Evolutionary conservation across 345 rosid species (phyloP).

Genomic region (Rhodomyrtus tomentosa): DNA sequence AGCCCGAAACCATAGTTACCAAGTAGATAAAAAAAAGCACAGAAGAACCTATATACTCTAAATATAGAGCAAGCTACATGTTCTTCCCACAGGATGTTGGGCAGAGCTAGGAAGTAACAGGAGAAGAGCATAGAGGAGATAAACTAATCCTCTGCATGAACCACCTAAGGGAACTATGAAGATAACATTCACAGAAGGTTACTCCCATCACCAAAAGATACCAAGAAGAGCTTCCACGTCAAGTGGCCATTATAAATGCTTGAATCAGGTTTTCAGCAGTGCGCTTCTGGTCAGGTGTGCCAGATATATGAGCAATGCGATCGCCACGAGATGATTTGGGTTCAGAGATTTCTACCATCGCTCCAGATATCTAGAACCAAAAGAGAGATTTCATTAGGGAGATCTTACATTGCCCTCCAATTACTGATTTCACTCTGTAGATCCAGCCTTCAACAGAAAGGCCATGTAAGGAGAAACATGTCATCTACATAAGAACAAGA

Average conservation of each 20-base stretch:
- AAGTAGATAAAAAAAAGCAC: background rate
- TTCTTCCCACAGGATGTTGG: background rate
- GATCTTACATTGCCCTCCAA: background rate
- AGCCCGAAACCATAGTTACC: background rate
- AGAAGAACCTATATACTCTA: background rate
- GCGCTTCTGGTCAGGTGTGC: slow-evolving; percentile 85
- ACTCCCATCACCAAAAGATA: slow-evolving; percentile 27
- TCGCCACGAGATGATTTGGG: slow-evolving; percentile 69
- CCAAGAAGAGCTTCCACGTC: slow-evolving; percentile 11
- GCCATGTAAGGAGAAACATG: background rate
- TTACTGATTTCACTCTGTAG: background rate
- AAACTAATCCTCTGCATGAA: background rate
- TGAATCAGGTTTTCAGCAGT: slow-evolving; percentile 91
- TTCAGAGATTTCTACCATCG: slow-evolving; percentile 80
- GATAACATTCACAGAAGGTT: slow-evolving; percentile 13
- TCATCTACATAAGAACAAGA: background rate
- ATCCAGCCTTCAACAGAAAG: background rate
- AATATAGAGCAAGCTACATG: background rate
- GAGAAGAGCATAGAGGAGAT: background rate
- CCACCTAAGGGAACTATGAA: slow-evolving; percentile 8
- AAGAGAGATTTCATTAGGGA: background rate
- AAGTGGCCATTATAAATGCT: slow-evolving; percentile 94
- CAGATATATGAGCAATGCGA: slow-evolving; percentile 75
- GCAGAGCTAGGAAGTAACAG: background rate
- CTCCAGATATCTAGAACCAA: slow-evolving; percentile 91